These are phyloP conservation scores for Euptelea pleiosperma DNA, from an alignment of 164 flowering plant species.

Conservation along the genomic window DNA sequence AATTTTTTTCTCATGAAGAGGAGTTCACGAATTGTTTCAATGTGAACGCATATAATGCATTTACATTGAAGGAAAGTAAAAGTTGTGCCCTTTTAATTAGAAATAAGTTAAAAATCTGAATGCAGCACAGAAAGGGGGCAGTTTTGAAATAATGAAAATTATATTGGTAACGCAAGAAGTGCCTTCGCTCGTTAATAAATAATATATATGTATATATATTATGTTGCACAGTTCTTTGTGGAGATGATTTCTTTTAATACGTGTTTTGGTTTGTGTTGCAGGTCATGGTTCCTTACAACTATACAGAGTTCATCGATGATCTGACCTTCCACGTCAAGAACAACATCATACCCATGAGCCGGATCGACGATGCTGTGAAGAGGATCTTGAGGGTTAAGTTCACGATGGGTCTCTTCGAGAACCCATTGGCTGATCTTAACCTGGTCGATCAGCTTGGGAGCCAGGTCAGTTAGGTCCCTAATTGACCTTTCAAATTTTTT, in stretches of 20 bases:
- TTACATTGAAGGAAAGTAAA: neutral
- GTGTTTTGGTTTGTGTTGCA: slow-evolving; percentile 3
- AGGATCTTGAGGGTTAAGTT: slow-evolving; percentile 30
- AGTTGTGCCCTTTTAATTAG: too few species aligned
- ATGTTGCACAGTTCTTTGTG: neutral
- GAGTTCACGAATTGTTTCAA: too few species aligned
- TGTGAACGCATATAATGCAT: too few species aligned
- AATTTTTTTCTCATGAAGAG: too few species aligned
- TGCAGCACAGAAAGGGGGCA: too few species aligned
- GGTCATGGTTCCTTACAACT: slow-evolving; percentile 36
- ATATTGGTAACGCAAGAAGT: too few species aligned
- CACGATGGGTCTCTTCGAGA: slow-evolving; percentile 27
- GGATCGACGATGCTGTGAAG: slow-evolving; percentile 30
- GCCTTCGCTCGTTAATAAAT: neutral
- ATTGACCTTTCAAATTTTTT: too few species aligned
- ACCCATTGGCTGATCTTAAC: slow-evolving; percentile 25
- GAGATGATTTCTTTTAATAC: neutral
- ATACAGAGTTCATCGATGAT: slow-evolving; percentile 17
- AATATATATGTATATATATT: neutral
- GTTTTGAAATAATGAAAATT: too few species aligned
- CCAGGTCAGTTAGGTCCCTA: neutral
- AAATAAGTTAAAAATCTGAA: too few species aligned
- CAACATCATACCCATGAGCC: slow-evolving; percentile 23
- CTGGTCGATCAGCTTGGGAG: slow-evolving; percentile 12
- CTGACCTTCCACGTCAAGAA: slow-evolving; percentile 15